Evolutionary conservation across 2,329 filamentous ascomycete species (phyloP), one percentile per base, ranked within the genome.

Genomic region (Arthroderma uncinatum): DNA sequence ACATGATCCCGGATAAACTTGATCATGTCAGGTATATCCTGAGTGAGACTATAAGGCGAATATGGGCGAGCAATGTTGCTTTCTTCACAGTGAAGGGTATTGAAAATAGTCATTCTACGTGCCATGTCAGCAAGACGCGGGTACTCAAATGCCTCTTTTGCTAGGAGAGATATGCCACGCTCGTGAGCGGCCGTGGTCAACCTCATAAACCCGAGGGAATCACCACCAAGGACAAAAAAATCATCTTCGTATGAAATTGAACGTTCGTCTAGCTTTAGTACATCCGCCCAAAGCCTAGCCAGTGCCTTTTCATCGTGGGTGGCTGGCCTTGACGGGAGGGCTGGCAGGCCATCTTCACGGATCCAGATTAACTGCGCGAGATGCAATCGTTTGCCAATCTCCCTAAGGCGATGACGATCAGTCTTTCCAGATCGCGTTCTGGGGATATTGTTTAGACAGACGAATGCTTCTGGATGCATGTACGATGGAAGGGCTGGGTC

Each of bases 201-300:
- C 44, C 36, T 33, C 70, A 73, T 72, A 48, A 69, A 70, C 36
- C 65, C 67, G 30, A 73, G 71, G 44, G 71, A 72, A 58, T 73
- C 70, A 2, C 71, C 71, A 16, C 70, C 70, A 9, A 58, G 21
- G 25, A 55, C 4, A 37, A 58, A 58, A 21, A 58, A 58, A 40
- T 40, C 16, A 30, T 56, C 39, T 4, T 55, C 50, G 21, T 33
- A 36, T 12, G 39, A 12, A 28, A 23, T 39, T 55, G 14, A 16
- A 10, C 3, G 4, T 19, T 14, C 14, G 3, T 40, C 16, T 4
- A 40, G 37, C 14, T 3, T 4, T 4, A 40, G 9, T 4, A 40
- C 37, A n/a, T 40, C 9, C 16, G 37, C 37, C 37, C 37, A 40
- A 40, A 40, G 16, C 3, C 14, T 10, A 4, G 37, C 37, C 3